Evolutionary conservation across 208 protist species (phyloP).

Genomic region (Leishmania aethiopica): DNA sequence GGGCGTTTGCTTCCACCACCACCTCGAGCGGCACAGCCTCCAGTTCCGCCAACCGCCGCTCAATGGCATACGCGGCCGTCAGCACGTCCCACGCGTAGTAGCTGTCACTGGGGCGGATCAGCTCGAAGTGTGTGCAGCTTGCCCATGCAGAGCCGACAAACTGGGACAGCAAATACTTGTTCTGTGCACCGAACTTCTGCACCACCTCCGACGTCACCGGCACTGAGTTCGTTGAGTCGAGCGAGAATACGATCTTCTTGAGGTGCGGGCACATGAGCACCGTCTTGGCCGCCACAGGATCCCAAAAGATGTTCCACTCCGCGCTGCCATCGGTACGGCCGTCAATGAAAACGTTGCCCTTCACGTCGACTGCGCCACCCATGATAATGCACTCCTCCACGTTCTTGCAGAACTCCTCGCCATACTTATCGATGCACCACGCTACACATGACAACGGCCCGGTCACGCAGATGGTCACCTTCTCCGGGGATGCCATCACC

Average conservation of each 20-base stretch:
- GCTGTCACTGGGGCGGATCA: constrained; percentile 63
- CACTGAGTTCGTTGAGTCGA: constrained; percentile 87
- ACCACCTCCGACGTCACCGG: constrained; percentile 72
- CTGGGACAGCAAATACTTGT: constrained; percentile 79
- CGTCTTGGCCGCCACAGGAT: constrained; percentile 69
- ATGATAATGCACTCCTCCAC: constrained; percentile 90
- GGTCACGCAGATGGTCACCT: constrained; percentile 89
- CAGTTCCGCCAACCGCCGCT: constrained; percentile 49
- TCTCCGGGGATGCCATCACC: constrained; percentile 67
- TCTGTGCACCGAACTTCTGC: constrained; percentile 78
- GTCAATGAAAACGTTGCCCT: constrained; percentile 84
- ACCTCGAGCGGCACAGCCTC: constrained; percentile 64
- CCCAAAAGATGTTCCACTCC: constrained; percentile 94
- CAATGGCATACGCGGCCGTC: constrained; percentile 80
- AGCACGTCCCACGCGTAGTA: constrained; percentile 93
- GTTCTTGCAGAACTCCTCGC: constrained; percentile 70
- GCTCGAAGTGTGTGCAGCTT: constrained; percentile 73
- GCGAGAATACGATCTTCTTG: constrained; percentile 71
- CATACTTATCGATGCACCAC: constrained; percentile 85
- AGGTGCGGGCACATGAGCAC: constrained; percentile 67
- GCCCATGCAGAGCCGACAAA: constrained; percentile 86
- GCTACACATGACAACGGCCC: constrained; percentile 86
- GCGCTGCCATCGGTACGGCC: constrained; percentile 72
- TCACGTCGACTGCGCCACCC: constrained; percentile 84
- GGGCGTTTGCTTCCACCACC: constrained; percentile 32